phyloP scores from a whole-genome alignment of 805 yeast genomes.

The Metschnikowia matae region DNA sequence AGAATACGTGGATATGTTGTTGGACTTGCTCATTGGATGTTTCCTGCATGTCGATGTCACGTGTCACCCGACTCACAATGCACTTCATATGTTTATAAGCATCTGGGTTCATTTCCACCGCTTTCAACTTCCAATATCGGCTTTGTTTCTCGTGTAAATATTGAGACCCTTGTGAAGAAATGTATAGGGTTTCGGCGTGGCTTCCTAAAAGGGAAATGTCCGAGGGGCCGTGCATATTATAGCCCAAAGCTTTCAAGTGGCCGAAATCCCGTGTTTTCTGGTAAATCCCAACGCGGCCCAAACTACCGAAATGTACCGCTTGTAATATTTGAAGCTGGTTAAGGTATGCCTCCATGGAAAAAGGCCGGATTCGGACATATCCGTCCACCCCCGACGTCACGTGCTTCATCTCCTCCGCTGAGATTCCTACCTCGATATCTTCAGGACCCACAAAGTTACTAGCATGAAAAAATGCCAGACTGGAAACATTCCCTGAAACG shows the following conservation, averaged over 20 bases:
- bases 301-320: conserved; percentile 20
- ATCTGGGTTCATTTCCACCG: conserved; percentile 16
- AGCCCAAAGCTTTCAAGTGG: conserved; percentile 31
- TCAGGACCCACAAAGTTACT: conserved; percentile 25
- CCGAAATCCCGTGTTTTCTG: conserved; percentile 17
- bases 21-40: no score
- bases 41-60: conserved; percentile 9
- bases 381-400: conserved; percentile 29
- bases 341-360: conserved; percentile 24
- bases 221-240: conserved; percentile 33
- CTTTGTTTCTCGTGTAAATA: conserved; percentile 17
- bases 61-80: conserved; percentile 28
- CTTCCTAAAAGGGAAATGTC: conserved; percentile 13
- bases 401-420: not conserved
- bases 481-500: conserved; percentile 30
- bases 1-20: conserved; percentile 23
- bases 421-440: conserved; percentile 12
- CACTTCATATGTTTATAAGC: conserved; percentile 30
- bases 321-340: conserved; percentile 39
- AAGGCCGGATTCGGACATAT: conserved; percentile 22
- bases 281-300: conserved; percentile 7
- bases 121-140: conserved; percentile 25
- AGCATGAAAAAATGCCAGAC: conserved; percentile 32
- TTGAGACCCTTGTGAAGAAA: conserved; percentile 12
- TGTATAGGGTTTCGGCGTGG: conserved; percentile 15